Base-by-base conservation (phyloP, 108 stramenopile species). In the Pseudonitzschia multistriata region DNA sequence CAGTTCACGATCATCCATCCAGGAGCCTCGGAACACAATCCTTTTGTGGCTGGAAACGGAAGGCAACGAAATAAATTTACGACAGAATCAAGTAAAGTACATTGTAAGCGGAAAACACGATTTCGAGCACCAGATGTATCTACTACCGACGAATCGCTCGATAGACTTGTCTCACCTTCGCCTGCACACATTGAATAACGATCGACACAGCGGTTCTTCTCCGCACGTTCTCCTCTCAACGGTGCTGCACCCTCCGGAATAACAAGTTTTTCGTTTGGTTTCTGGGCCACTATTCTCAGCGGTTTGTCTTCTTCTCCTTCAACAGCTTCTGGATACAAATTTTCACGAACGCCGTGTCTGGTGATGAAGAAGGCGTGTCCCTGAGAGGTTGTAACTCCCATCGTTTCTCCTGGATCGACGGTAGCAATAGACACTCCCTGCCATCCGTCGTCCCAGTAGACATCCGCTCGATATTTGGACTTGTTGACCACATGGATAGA, bases 1-100 rank as follows among this genome's bases (percentile, higher is more conserved):
- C 86, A 87, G 59, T 84, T 79, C 3, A 84, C 83, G 53, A 87
- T 87, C 83, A 84, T 84, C 83, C 83, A 87, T 36, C 82, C 83
- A 4, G 83, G 83, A 45, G 42, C 13, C 11, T 45, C 42, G 42
- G 42, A 45, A 45, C 80, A 27, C 73, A 69, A 1, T 37, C 5
- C 37, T 7, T 17, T 10, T 45, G 15, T 3, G 42, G 17, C 42
- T n/a, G n/a, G n/a, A n/a, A n/a, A n/a, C n/a, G n/a, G n/a, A n/a
- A n/a, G n/a, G n/a, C n/a, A n/a, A n/a, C n/a, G n/a, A n/a, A n/a
- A n/a, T n/a, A n/a, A n/a, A n/a, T n/a, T n/a, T n/a, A n/a, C n/a
- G n/a, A n/a, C n/a, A n/a, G n/a, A n/a, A n/a, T n/a, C n/a, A n/a
- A n/a, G n/a, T n/a, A n/a, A n/a, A n/a, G n/a, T n/a, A n/a, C n/a